Percentiles rank a stretch among this genome's conserved stretches.
phyloP scores from a whole-genome alignment of 352 stramenopile species.

The Phytophthora citrophthora region DNA sequence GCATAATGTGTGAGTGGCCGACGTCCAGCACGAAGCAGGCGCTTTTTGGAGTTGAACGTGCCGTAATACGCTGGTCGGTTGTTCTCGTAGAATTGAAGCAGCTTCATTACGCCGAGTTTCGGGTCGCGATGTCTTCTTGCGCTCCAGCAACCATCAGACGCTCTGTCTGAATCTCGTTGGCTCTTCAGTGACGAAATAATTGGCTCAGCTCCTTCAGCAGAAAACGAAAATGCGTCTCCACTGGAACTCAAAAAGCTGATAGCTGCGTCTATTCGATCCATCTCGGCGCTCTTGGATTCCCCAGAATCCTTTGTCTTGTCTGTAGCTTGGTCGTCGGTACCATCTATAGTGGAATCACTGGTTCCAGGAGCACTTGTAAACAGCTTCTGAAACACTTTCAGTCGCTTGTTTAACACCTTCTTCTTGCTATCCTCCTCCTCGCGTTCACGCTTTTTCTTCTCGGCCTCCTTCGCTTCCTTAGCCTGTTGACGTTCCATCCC shows the following conservation, averaged over 20 bases:
- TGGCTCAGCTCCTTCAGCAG: constrained; percentile 7
- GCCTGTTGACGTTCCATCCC: constrained; percentile 65
- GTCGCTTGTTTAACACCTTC: constrained; percentile 51
- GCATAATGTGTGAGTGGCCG: constrained; percentile 65
- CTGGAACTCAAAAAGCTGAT: constrained; percentile 32
- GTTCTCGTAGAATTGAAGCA: constrained; percentile 90
- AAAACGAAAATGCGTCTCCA: neutral
- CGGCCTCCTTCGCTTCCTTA: constrained; percentile 76
- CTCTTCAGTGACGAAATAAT: constrained; percentile 39
- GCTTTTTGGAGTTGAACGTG: constrained; percentile 67
- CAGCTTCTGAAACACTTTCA: constrained; percentile 71
- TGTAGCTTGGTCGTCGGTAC: constrained; percentile 18
- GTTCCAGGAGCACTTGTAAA: constrained; percentile 36
- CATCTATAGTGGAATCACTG: constrained; percentile 25
- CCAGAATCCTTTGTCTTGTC: neutral
- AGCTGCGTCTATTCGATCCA: constrained; percentile 60
- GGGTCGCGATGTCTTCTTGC: constrained; percentile 55
- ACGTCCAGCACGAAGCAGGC: constrained; percentile 65
- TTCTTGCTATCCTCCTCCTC: constrained; percentile 50
- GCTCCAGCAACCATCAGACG: constrained; percentile 50
- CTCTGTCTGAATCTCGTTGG: constrained; percentile 26
- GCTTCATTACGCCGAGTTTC: constrained; percentile 80
- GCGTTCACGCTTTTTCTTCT: constrained; percentile 56
- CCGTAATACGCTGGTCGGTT: constrained; percentile 80
- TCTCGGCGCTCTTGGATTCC: constrained; percentile 38